phyloP scores from a whole-genome alignment of 768 basidiomycete genomes.

The Lactarius pseudohatsudake region DNA sequence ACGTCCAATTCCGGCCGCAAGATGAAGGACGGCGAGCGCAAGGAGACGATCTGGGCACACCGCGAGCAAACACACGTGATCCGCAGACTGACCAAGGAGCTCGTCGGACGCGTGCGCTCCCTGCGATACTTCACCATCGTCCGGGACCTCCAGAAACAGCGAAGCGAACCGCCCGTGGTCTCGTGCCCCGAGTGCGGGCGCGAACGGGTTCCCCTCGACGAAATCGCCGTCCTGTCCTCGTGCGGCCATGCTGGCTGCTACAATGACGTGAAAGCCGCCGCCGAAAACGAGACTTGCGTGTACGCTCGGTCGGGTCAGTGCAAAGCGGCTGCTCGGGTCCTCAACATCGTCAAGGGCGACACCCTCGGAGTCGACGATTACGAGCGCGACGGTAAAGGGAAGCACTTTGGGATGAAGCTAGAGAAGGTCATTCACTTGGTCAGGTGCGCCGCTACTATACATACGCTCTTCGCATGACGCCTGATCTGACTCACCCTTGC shows the following conservation, averaged over 20 bases:
- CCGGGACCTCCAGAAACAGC: conserved; percentile 80
- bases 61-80: conserved; percentile 87
- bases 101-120: conserved; percentile 86
- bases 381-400: conserved; percentile 66
- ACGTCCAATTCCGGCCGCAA: conserved; percentile 29
- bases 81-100: conserved; percentile 80
- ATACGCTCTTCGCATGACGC: not conserved
- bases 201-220: conserved; percentile 55
- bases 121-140: conserved; percentile 91
- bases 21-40: conserved; percentile 58
- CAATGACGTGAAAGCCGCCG: conserved; percentile 67
- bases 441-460: conserved; percentile 48
- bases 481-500: not conserved
- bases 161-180: conserved; percentile 55
- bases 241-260: conserved; percentile 89
- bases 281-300: conserved; percentile 80
- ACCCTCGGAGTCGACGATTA: conserved; percentile 80
- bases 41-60: conserved; percentile 73
- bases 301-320: conserved; percentile 68
- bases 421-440: conserved; percentile 75
- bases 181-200: conserved; percentile 63
- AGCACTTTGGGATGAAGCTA: conserved; percentile 80
- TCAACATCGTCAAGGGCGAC: conserved; percentile 81
- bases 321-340: conserved; percentile 72
- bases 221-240: conserved; percentile 84